Conservation (phyloP, 1,284 basidiomycete species). For the Malassezia equina region DNA sequence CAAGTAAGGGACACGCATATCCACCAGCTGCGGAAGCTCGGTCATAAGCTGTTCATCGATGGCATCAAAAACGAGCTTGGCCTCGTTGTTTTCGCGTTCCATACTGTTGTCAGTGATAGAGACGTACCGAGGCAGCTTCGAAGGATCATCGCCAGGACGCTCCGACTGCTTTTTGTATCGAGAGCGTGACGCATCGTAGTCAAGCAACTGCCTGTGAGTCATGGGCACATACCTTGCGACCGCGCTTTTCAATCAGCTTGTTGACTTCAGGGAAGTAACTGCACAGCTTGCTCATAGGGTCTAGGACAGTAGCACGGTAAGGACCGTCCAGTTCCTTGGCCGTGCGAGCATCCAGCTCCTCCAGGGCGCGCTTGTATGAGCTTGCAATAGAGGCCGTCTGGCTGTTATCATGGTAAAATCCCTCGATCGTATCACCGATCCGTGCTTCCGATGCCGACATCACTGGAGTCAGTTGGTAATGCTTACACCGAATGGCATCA, state of each 20-base stretch:
- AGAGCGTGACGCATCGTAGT: slow-evolving; percentile 85
- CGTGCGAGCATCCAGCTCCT: slow-evolving; percentile 80
- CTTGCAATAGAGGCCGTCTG: slow-evolving; percentile 88
- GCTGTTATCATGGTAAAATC: slow-evolving; percentile 64
- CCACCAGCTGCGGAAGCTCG: slow-evolving; percentile 83
- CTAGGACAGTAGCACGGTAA: slow-evolving; percentile 85
- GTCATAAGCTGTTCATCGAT: slow-evolving; percentile 82
- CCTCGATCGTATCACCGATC: slow-evolving; percentile 84
- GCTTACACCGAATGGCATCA: slow-evolving; percentile 65
- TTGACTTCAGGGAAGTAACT: slow-evolving; percentile 90
- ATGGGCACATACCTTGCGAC: slow-evolving; percentile 68
- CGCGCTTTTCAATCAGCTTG: slow-evolving; percentile 82
- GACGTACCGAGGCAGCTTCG: slow-evolving; percentile 69
- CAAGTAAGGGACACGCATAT: slow-evolving; percentile 90
- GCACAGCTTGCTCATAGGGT: slow-evolving; percentile 85
- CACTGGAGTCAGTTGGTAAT: slow-evolving; percentile 30
- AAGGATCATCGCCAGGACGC: slow-evolving; percentile 86
- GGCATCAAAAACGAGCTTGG: slow-evolving; percentile 82
- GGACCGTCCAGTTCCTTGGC: slow-evolving; percentile 80
- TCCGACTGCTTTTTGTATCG: slow-evolving; percentile 65
- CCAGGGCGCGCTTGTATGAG: slow-evolving; percentile 86
- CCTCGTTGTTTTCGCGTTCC: slow-evolving; percentile 87
- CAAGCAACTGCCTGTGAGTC: slow-evolving; percentile 60
- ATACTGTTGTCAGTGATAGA: slow-evolving; percentile 53
- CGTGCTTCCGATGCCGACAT: slow-evolving; percentile 88